Evolutionary conservation across 2,329 filamentous ascomycete species (phyloP).

Genomic region (Colletotrichum chlorophyti): DNA sequence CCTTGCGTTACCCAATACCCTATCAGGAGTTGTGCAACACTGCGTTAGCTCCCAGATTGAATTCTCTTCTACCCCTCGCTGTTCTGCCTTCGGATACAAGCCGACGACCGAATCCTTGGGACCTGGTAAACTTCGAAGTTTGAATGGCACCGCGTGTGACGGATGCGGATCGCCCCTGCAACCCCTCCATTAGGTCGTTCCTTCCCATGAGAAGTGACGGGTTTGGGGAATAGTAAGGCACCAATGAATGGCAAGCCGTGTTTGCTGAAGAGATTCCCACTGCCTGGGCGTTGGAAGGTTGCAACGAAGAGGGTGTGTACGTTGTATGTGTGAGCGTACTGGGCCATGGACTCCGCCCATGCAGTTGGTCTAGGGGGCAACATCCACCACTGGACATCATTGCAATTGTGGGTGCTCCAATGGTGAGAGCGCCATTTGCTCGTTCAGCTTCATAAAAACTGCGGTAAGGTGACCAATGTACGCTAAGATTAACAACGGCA

Average conservation of each 20-base stretch:
- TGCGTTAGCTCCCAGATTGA: background rate
- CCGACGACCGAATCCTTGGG: slow-evolving; percentile 28
- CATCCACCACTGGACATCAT: slow-evolving; percentile 1
- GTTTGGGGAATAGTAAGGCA: slow-evolving; percentile 10
- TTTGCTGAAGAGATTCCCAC: slow-evolving; percentile 25
- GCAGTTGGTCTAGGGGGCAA: slow-evolving; percentile 16
- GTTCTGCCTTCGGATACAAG: slow-evolving; percentile 5
- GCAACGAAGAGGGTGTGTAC: background rate
- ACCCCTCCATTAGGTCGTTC: slow-evolving; percentile 23
- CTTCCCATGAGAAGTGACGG: background rate
- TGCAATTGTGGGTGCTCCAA: slow-evolving; percentile 3
- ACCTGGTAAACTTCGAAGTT: slow-evolving; percentile 10
- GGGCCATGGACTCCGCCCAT: slow-evolving; percentile 13
- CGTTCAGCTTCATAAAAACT: background rate
- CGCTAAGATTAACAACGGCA: background rate
- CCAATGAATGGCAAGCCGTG: slow-evolving; percentile 15
- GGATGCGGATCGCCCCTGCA: slow-evolving; percentile 24
- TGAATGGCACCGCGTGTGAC: slow-evolving; percentile 16
- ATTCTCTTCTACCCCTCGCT: slow-evolving; percentile 3
- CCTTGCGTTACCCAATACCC: background rate
- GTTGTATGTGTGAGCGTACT: background rate
- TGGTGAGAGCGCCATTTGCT: background rate
- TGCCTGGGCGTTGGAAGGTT: slow-evolving; percentile 16
- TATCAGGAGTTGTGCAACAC: slow-evolving; percentile 20
- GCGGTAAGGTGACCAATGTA: background rate